Conservation (phyloP, 805 yeast genomes). For the Metschnikowia noctiluminum region DNA sequence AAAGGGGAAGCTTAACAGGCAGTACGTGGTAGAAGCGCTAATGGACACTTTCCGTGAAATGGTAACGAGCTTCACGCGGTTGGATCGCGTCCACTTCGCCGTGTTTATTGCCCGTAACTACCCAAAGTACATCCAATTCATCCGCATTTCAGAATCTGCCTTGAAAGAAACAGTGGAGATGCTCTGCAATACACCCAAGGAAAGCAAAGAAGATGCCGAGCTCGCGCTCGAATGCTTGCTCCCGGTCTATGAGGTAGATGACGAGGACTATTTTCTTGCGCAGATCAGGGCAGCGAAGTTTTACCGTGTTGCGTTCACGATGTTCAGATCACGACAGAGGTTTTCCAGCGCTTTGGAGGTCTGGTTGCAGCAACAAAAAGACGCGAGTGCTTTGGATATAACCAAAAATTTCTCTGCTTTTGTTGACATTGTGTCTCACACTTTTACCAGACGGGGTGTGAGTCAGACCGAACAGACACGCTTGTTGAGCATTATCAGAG, state of each 20-base stretch:
- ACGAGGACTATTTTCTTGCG: constrained; percentile 46
- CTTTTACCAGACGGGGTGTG: constrained; percentile 15
- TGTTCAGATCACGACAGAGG: constrained; percentile 53
- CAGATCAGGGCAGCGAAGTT: constrained; percentile 54
- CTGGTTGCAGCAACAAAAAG: constrained; percentile 39
- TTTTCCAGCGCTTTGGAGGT: constrained; percentile 52
- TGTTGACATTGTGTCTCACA: constrained; percentile 27
- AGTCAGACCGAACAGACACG: constrained; percentile 23
- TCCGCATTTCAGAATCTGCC: constrained; percentile 62
- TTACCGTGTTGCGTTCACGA: constrained; percentile 52
- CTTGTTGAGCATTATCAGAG: constrained; percentile 21
- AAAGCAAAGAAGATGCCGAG: constrained; percentile 59
- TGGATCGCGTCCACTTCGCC: constrained; percentile 41
- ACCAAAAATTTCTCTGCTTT: constrained; percentile 14
- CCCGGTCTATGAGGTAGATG: constrained; percentile 60
- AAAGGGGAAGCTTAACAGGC: constrained; percentile 54
- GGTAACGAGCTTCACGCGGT: constrained; percentile 18
- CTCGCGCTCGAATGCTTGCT: constrained; percentile 71
- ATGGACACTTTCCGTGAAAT: constrained; percentile 51
- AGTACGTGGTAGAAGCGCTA: constrained; percentile 71
- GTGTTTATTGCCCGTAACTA: constrained; percentile 77
- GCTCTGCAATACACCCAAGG: constrained; percentile 43
- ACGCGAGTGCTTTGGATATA: constrained; percentile 8
- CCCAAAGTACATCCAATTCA: constrained; percentile 82
- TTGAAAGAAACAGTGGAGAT: constrained; percentile 45